Evolutionary conservation across 306 rosid species (phyloP), one percentile per base, ranked within the genome.

Genomic region (Fragaria vesca): DNA sequence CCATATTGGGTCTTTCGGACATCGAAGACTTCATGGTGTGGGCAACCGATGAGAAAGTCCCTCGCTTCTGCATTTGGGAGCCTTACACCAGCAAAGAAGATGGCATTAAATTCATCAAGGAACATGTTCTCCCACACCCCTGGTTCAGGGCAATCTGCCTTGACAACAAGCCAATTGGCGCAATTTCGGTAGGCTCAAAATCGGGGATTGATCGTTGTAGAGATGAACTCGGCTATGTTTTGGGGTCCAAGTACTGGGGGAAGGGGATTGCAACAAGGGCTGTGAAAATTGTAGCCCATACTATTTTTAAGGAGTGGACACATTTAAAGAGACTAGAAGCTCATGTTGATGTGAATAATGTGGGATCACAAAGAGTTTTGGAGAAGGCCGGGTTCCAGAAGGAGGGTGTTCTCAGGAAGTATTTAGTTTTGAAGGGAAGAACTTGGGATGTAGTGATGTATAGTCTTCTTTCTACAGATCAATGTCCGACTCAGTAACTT

Each of bases 281-380:
- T 46, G 97, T 91, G 80, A 91, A 86, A 62, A 55, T 85, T 82
- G 91, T 66, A 68, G 77, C 66, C 18, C 78, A 86, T 69, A 77
- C 30, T 18, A 86, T 86, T 11, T 94, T 89, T 16, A 50, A 2
- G 12, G 96, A 91, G 34, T 76, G 86, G 75, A 57, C 82, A 11
- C 75, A 86, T 28, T 51, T 94, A 88, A 94, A 85, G 77, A 88
- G 98, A 74, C 54, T 94, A 46, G 98, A 90, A 77, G 98, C 93
- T 80, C 30, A 87, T 0, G 92, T 89, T 72, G 96, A 89, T 83
- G 88, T 84, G 47, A 83, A 87, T 24, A 94, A 94, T 68, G 38
- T 36, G 38, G 38, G 38, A 36, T 36, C 45, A 5, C 45, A 42
- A 8, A 42, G 45, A 0, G 45, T 42, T 42, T 8, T 42, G 9